These are phyloP conservation scores for Yamadazyma blattariae DNA, from an alignment of 1,139 yeast genomes.

Conservation along the genomic window DNA sequence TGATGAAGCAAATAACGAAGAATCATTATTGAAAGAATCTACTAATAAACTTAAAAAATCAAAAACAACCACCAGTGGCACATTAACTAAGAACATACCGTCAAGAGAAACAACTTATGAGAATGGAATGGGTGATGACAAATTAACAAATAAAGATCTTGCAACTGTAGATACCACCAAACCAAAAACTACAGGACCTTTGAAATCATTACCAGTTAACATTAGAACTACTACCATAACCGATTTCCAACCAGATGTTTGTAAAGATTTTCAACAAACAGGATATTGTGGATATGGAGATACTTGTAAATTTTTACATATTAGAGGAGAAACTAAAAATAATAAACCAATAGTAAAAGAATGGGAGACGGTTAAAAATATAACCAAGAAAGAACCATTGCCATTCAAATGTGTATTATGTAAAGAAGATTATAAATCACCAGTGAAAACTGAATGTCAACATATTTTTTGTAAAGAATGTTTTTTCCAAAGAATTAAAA, in stretches of 20 bases:
- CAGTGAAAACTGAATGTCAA: slow-evolving; percentile 61
- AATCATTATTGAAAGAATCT: slow-evolving; percentile 1
- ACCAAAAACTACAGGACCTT: slow-evolving; percentile 7
- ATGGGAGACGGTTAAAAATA: slow-evolving; percentile 52
- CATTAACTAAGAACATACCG: neutral
- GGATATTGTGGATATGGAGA: slow-evolving; percentile 99
- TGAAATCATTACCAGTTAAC: slow-evolving; percentile 43
- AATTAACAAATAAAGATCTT: slow-evolving; percentile 4
- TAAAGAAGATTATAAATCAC: slow-evolving; percentile 50
- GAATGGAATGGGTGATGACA: neutral
- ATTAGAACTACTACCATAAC: slow-evolving; percentile 71
- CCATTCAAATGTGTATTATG: slow-evolving; percentile 72
- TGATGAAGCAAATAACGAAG: slow-evolving; percentile 3
- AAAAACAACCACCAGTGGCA: neutral
- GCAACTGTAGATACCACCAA: slow-evolving; percentile 8
- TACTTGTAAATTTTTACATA: slow-evolving; percentile 92
- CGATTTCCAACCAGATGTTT: slow-evolving; percentile 92
- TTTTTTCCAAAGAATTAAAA: slow-evolving; percentile 43
- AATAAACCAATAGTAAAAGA: slow-evolving; percentile 69
- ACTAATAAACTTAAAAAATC: slow-evolving; percentile 1
- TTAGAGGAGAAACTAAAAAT: slow-evolving; percentile 80
- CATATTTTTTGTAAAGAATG: slow-evolving; percentile 70
- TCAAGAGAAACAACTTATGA: neutral
- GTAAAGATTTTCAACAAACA: slow-evolving; percentile 87
- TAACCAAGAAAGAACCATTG: slow-evolving; percentile 15